Evolutionary conservation across 345 rosid species (phyloP).

Genomic region (Melaleuca quinquenervia): DNA sequence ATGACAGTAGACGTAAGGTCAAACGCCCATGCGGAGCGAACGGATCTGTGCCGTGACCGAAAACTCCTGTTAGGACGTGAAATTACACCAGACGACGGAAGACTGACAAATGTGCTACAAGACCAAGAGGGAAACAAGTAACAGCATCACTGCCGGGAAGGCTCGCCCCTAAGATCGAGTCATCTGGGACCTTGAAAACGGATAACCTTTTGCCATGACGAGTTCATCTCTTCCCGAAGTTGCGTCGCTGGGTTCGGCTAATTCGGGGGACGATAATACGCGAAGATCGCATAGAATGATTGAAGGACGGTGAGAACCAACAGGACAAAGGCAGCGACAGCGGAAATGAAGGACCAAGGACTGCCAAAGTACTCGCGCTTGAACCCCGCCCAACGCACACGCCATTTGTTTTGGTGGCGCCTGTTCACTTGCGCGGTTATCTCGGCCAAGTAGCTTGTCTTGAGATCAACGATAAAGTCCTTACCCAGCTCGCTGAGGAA

Average conservation of each 20-base stretch:
- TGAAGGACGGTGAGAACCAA: not conserved
- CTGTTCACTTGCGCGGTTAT: not conserved
- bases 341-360: not conserved
- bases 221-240: not conserved
- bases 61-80: too few species aligned
- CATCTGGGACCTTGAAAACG: too few species aligned
- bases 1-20: too few species aligned
- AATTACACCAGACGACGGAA: too few species aligned
- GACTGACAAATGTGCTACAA: too few species aligned
- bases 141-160: too few species aligned
- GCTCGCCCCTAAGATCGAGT: too few species aligned
- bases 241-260: not conserved
- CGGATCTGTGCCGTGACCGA: too few species aligned
- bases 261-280: not conserved
- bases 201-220: too few species aligned
- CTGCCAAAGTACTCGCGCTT: not conserved
- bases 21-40: too few species aligned
- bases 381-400: not conserved
- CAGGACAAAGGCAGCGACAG: not conserved
- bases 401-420: not conserved
- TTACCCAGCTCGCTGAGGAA: slow-evolving; percentile 30
- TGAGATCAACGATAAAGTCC: slow-evolving; percentile 20
- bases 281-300: not conserved
- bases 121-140: too few species aligned
- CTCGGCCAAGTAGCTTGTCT: not conserved